These are phyloP conservation scores for Cronartium quercuum DNA, from an alignment of 1,284 basidiomycete genomes.

Conservation along the genomic window DNA sequence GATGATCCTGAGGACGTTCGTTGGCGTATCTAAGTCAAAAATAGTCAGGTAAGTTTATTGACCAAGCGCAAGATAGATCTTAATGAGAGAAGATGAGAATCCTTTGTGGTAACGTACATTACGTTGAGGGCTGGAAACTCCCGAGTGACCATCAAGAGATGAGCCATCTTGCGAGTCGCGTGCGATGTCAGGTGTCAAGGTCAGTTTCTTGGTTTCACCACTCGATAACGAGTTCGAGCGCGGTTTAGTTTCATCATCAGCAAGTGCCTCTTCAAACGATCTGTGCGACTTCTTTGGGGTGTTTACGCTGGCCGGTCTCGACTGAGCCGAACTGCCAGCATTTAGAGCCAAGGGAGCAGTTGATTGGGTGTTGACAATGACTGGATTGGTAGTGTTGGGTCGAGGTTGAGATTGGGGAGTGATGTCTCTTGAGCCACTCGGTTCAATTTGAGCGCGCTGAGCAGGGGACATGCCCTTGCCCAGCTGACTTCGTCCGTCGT, in stretches of 20 bases:
- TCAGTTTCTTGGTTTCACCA: slow-evolving; percentile 38
- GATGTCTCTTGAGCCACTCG: background rate
- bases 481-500: slow-evolving; percentile 29
- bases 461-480: slow-evolving; percentile 36
- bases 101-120: background rate
- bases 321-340: background rate
- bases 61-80: background rate
- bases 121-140: background rate
- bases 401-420: background rate
- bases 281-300: background rate
- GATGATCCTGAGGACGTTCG: slow-evolving; percentile 19
- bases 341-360: background rate
- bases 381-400: background rate
- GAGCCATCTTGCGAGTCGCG: slow-evolving; percentile 7
- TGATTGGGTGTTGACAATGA: background rate
- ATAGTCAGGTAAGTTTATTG: background rate
- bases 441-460: slow-evolving; percentile 27
- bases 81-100: background rate
- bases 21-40: slow-evolving; percentile 9
- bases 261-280: background rate
- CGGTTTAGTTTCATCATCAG: background rate
- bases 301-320: background rate
- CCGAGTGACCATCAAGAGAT: background rate
- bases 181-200: slow-evolving; percentile 32
- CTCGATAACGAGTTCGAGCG: background rate